A percentile compares a stretch with the other conserved stretches of the same genome.
These are phyloP conservation scores for Madurella fahalii DNA, from an alignment of 2,329 filamentous ascomycete genomes.

Conservation along the genomic window DNA sequence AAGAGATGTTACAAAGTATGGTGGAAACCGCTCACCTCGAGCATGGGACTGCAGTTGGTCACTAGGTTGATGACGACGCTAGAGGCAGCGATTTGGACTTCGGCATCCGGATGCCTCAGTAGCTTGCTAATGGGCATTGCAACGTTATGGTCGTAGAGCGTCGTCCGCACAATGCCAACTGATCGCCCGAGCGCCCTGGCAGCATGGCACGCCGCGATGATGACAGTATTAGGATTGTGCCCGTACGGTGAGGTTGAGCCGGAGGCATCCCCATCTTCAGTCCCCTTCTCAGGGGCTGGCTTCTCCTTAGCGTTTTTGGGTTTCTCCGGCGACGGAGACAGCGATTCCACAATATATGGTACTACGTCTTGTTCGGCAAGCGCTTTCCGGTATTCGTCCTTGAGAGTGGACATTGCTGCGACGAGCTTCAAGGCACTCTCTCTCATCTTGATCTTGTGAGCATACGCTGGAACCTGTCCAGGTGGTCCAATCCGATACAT, in stretches of 20 bases:
- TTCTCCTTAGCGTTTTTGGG: conserved; percentile 43
- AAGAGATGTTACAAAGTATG: conserved; percentile 7
- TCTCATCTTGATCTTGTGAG: conserved; percentile 70
- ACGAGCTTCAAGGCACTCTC: conserved; percentile 74
- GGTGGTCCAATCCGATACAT: conserved; percentile 52
- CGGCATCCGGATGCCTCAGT: conserved; percentile 67
- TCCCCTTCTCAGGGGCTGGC: conserved; percentile 32
- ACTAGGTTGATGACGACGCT: conserved; percentile 81
- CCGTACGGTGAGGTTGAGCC: conserved; percentile 47
- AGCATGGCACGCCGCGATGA: conserved; percentile 81
- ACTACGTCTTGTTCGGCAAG: conserved; percentile 80
- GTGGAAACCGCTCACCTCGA: conserved; percentile 58
- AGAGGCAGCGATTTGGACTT: conserved; percentile 82
- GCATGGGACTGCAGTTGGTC: conserved; percentile 85
- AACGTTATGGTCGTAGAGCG: conserved; percentile 79
- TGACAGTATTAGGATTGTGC: conserved; percentile 67
- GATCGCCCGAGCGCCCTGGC: conserved; percentile 80
- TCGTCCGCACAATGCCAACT: conserved; percentile 77
- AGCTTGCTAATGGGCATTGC: conserved; percentile 72
- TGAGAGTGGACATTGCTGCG: conserved; percentile 74
- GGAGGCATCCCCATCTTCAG: conserved; percentile 20
- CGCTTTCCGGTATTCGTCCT: conserved; percentile 77
- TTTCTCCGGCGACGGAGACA: conserved; percentile 54
- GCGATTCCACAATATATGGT: conserved; percentile 76
- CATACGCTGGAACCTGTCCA: conserved; percentile 57